Percentiles rank a stretch among this genome's conserved stretches.
phyloP scores from a whole-genome alignment of 495 filamentous ascomycete species.

The Penicillium lagena region DNA sequence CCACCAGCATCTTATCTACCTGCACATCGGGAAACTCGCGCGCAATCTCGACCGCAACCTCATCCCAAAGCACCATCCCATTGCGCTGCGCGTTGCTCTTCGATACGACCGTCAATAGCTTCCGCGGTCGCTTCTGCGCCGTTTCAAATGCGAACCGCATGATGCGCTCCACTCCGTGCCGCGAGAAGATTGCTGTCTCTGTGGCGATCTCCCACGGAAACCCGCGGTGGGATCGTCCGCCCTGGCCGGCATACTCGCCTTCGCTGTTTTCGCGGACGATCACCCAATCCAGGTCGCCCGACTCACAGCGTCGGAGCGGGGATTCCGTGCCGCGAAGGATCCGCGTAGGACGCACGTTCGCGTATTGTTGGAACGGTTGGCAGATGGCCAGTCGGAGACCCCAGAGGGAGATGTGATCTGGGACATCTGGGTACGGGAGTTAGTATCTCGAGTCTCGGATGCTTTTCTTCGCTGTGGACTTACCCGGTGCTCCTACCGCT shows the following conservation, averaged over 20 bases:
- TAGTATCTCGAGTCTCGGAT: too few relatives aligned
- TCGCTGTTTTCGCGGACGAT: conserved; percentile 46
- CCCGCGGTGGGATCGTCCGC: conserved; percentile 34
- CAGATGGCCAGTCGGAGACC: conserved; percentile 41
- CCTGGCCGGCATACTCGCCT: conserved; percentile 46
- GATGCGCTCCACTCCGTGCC: conserved; percentile 40
- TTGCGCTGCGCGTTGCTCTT: conserved; percentile 46
- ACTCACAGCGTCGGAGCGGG: conserved; percentile 27
- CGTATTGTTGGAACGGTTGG: conserved; percentile 43
- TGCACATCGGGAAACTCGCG: conserved; percentile 41
- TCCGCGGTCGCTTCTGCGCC: conserved; percentile 28
- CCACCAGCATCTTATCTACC: conserved; percentile 46
- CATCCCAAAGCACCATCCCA: conserved; percentile 47
- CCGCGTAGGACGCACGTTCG: conserved; percentile 43
- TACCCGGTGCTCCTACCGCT: too few relatives aligned
- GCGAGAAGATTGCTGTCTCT: conserved; percentile 42
- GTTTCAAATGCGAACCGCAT: conserved; percentile 45
- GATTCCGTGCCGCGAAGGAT: conserved; percentile 36
- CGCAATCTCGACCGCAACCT: conserved; percentile 30
- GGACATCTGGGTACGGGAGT: conserved; percentile 26
- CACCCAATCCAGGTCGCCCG: conserved; percentile 38
- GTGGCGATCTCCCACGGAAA: conserved; percentile 41
- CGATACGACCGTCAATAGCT: conserved; percentile 42
- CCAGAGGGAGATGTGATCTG: conserved; percentile 47
- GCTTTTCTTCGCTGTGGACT: too few relatives aligned